A percentile compares a stretch with the other conserved stretches of the same genome.
Conservation (phyloP, 176 grass and related monocot genomes). For the Paspalum vaginatum region DNA sequence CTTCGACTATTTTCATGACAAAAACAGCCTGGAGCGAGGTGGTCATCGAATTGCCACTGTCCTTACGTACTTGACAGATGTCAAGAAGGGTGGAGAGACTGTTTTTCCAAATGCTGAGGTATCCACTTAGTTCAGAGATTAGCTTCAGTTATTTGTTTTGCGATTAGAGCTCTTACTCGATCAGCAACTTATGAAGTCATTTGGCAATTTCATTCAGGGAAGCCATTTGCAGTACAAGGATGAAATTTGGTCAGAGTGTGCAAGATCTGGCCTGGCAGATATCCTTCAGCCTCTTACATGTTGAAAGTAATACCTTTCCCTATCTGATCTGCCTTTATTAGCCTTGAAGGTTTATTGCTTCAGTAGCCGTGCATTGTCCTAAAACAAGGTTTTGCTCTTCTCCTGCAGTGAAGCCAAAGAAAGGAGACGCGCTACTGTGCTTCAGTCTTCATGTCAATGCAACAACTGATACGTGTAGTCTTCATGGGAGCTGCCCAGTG, state of each 20-base stretch:
- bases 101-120: slow-evolving; percentile 78
- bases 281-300: slow-evolving; percentile 10
- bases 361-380: not conserved
- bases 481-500: slow-evolving; percentile 78
- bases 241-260: slow-evolving; percentile 72
- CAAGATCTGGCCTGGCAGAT: slow-evolving; percentile 71
- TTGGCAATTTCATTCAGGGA: slow-evolving; percentile 53
- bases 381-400: slow-evolving; percentile 11
- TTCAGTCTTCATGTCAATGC: slow-evolving; percentile 74
- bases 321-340: not conserved
- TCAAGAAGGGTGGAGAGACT: slow-evolving; percentile 76
- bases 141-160: not conserved
- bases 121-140: not conserved
- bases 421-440: slow-evolving; percentile 72
- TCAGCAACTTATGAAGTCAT: not conserved
- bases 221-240: slow-evolving; percentile 57
- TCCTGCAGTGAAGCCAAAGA: slow-evolving; percentile 68
- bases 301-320: not conserved
- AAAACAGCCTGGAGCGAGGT: slow-evolving; percentile 55
- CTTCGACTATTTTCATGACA: slow-evolving; percentile 78
- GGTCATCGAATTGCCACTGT: slow-evolving; percentile 85
- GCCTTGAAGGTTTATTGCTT: not conserved
- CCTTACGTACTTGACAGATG: slow-evolving; percentile 83
- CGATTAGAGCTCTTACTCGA: not conserved
- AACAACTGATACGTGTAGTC: slow-evolving; percentile 62